A percentile compares a stretch with the other conserved stretches of the same genome.
Conservation (phyloP, 176 grass and related monocot species). For the Oryza coarctata region DNA sequence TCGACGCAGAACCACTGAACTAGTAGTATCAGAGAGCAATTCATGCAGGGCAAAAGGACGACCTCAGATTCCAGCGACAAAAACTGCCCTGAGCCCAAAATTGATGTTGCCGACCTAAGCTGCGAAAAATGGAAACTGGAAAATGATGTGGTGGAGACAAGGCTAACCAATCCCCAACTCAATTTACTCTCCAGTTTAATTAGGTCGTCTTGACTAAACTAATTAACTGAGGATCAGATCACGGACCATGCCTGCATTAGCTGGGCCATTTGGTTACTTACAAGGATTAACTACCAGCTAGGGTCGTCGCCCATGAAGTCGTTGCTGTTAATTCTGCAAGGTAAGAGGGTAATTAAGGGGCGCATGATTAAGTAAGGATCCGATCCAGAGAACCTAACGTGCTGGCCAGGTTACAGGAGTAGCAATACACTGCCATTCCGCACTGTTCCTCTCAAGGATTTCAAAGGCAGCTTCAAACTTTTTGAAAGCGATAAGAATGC, state of each 20-base stretch:
- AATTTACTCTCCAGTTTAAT: neutral
- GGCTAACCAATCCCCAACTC: neutral
- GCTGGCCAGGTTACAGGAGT: neutral
- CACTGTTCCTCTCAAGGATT: neutral
- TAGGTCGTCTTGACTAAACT: neutral
- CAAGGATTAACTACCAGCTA: neutral
- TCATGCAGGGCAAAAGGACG: neutral
- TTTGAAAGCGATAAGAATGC: neutral
- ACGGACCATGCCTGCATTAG: neutral
- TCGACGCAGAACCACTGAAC: too few species aligned
- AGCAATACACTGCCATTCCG: neutral
- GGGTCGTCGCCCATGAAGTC: neutral
- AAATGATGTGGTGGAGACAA: neutral
- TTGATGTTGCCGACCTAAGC: neutral
- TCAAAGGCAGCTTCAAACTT: neutral
- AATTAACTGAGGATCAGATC: neutral
- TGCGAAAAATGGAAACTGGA: neutral
- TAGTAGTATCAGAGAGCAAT: too few species aligned
- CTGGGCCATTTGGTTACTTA: neutral
- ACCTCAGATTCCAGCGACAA: neutral
- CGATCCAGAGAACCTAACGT: conserved; percentile 35
- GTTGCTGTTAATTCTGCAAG: neutral
- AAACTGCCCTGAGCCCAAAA: neutral
- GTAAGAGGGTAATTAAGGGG: neutral
- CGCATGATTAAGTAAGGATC: neutral